Conservation (phyloP, 148 eudicot genomes). For the Rhododendron simsii region DNA sequence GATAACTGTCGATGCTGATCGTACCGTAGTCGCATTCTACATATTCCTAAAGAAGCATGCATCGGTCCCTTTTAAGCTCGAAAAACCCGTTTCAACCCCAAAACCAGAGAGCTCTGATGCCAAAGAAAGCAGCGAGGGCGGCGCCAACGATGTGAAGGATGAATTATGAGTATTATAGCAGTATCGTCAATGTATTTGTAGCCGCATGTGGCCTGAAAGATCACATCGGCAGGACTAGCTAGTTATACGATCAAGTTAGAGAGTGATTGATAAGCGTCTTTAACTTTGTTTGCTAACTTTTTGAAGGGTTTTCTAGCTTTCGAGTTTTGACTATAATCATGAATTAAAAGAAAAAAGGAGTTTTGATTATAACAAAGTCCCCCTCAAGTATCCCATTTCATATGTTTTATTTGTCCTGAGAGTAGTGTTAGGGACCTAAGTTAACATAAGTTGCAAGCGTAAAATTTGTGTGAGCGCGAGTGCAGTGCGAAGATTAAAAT, state of each 20-base stretch:
- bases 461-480: neutral
- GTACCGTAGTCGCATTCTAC: slow-evolving; percentile 71
- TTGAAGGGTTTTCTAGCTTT: neutral
- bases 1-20: slow-evolving; percentile 66
- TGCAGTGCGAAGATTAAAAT: too few relatives aligned
- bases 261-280: neutral
- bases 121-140: slow-evolving; percentile 25
- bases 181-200: neutral
- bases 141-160: slow-evolving; percentile 43
- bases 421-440: neutral
- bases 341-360: too few relatives aligned
- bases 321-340: too few relatives aligned
- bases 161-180: slow-evolving; percentile 43
- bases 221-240: neutral
- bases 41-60: slow-evolving; percentile 78
- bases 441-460: too few relatives aligned
- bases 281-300: neutral
- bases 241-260: neutral
- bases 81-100: slow-evolving; percentile 41
- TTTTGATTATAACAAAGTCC: too few relatives aligned
- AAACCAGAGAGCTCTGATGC: slow-evolving; percentile 28
- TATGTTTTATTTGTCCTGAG: neutral
- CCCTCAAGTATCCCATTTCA: too few relatives aligned
- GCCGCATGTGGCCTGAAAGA: neutral
- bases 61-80: slow-evolving; percentile 65